Conservation (phyloP, 148 eudicot genomes). For the Rhododendron henanense region DNA sequence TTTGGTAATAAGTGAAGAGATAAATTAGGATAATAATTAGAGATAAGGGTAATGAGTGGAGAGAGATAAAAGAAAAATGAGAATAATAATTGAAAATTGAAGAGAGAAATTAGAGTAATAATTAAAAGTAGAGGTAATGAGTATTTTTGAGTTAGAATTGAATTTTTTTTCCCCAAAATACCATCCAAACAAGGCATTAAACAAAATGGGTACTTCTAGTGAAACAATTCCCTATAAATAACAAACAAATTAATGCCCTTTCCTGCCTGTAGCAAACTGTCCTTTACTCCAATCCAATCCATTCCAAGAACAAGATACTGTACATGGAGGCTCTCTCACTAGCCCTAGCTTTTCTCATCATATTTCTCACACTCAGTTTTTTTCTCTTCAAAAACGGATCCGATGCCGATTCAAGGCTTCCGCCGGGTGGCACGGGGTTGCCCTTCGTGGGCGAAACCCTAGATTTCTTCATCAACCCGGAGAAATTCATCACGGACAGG, state of each 20-base stretch:
- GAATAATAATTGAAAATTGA: too few species aligned
- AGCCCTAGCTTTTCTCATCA: neutral
- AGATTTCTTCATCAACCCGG: neutral
- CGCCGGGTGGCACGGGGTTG: neutral
- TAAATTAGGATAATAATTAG: too few species aligned
- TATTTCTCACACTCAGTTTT: neutral
- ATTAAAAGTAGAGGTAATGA: too few species aligned
- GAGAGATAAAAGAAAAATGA: too few species aligned
- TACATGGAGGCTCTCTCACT: conserved; percentile 10
- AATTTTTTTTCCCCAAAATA: too few species aligned
- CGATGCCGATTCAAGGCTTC: neutral
- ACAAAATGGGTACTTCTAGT: neutral
- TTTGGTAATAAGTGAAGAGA: too few species aligned
- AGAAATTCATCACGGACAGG: neutral
- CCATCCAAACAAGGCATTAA: too few species aligned
- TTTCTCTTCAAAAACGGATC: neutral
- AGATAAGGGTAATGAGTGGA: accelerated
- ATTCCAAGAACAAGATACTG: neutral
- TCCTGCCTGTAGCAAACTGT: neutral
- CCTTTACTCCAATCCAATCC: neutral
- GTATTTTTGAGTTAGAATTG: too few species aligned
- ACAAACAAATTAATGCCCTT: neutral
- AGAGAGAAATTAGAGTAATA: too few species aligned
- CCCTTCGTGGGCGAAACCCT: neutral
- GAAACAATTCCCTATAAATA: neutral